Evolutionary conservation across 768 basidiomycete genomes (phyloP).

Genomic region (Psilocybe sp.): DNA sequence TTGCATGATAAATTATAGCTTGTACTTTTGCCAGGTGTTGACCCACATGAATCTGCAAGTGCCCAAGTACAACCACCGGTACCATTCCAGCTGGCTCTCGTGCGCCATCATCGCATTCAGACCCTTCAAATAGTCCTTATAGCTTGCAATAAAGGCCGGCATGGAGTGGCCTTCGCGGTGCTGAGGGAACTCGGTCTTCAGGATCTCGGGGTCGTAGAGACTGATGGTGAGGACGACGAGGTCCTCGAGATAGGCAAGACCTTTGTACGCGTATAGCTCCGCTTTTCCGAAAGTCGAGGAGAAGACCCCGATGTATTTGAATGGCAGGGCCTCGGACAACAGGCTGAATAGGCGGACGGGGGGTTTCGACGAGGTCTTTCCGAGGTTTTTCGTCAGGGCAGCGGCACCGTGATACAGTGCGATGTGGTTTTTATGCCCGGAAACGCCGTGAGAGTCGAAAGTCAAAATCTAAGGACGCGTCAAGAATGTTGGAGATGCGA

Average conservation of each 20-base stretch:
- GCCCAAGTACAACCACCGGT: conserved; percentile 77
- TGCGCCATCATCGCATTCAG: conserved; percentile 73
- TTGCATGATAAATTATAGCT: conserved; percentile 2
- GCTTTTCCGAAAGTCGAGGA: conserved; percentile 50
- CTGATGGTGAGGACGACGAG: conserved; percentile 12
- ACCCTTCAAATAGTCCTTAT: conserved; percentile 51
- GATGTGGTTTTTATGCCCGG: conserved; percentile 85
- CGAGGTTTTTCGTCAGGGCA: conserved; percentile 33
- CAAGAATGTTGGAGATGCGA: neutral
- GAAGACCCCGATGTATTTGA: conserved; percentile 65
- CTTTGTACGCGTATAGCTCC: conserved; percentile 27
- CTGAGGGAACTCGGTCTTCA: conserved; percentile 8
- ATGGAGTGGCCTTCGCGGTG: conserved; percentile 17
- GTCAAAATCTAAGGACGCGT: conserved; percentile 69
- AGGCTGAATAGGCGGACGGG: conserved; percentile 54
- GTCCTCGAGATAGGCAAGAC: conserved; percentile 23
- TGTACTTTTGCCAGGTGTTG: conserved; percentile 66
- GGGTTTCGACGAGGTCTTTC: conserved; percentile 17
- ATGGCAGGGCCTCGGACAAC: conserved; percentile 48
- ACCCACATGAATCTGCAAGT: conserved; percentile 94
- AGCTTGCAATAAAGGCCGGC: conserved; percentile 56
- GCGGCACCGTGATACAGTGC: conserved; percentile 60
- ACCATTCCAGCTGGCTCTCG: conserved; percentile 80
- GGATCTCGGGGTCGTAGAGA: conserved; percentile 14
- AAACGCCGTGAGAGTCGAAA: conserved; percentile 75